Conservation (phyloP, 2,329 filamentous ascomycete species). For the Trichothecium sympodiale region DNA sequence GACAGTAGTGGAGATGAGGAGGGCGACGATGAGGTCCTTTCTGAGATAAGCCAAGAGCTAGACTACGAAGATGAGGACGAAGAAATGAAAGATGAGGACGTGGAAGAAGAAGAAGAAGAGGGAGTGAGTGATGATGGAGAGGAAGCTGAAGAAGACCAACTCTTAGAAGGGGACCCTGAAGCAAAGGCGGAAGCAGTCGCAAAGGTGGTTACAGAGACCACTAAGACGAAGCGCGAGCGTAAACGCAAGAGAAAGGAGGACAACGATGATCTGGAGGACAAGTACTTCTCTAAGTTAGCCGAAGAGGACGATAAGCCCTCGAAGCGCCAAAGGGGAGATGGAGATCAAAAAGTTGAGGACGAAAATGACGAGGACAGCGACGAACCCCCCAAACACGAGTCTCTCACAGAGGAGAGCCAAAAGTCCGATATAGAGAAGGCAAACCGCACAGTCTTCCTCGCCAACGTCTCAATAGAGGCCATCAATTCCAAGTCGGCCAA, state of each 20-base stretch:
- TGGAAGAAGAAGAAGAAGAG: slow-evolving; percentile 21
- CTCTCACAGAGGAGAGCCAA: slow-evolving; percentile 40
- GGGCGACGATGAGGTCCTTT: slow-evolving; percentile 20
- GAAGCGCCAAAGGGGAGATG: slow-evolving; percentile 41
- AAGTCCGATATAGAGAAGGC: slow-evolving; percentile 68
- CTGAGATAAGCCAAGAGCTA: slow-evolving; percentile 14
- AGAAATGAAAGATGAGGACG: slow-evolving; percentile 20
- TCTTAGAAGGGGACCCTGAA: slow-evolving; percentile 17
- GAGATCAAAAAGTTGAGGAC: slow-evolving; percentile 13
- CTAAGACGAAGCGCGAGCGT: slow-evolving; percentile 31
- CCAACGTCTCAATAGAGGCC: slow-evolving; percentile 76
- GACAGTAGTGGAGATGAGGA: slow-evolving; percentile 15
- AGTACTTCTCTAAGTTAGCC: slow-evolving; percentile 56
- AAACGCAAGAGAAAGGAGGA: slow-evolving; percentile 60
- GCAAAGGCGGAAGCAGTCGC: slow-evolving; percentile 26
- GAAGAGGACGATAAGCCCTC: slow-evolving; percentile 45
- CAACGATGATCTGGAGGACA: slow-evolving; percentile 58
- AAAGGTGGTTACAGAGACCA: slow-evolving; percentile 16
- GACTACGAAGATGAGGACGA: slow-evolving; percentile 14
- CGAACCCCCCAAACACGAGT: slow-evolving; percentile 44
- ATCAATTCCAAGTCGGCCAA: slow-evolving; percentile 74
- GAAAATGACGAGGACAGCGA: slow-evolving; percentile 30
- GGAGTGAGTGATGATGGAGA: slow-evolving; percentile 15
- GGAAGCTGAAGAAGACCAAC: slow-evolving; percentile 13
- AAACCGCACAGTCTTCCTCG: slow-evolving; percentile 80